Base-by-base conservation (phyloP, 345 rosid genomes). In the Rubroshorea leprosula region DNA sequence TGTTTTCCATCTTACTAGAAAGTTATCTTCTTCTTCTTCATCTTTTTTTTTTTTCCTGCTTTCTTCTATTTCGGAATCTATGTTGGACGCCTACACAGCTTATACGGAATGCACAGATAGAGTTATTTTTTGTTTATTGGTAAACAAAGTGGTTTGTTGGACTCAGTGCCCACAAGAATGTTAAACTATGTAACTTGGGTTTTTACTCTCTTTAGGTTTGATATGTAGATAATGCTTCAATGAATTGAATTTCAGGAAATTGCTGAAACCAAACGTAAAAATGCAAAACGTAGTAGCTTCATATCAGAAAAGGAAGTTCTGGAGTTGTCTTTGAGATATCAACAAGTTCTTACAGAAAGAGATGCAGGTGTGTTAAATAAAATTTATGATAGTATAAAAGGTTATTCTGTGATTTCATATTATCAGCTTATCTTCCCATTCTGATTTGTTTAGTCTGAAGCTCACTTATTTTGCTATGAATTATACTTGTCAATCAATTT, bases 271-370 rank as follows among this genome's bases (percentile, higher is more conserved):
- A 84, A 83, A 69, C 84, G 81, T 13, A 92, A 89, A 83, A 83
- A 48, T 58, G 62, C 74, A 15, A 92, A 89, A 72, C 82, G 79
- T 53, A 55, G 73, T 60, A 72, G n/a, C n/a, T n/a, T 82, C 41
- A 84, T 81, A 66, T 75, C 95, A 46, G 96, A 89, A 72, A 83
- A 84, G 65, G 98, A 86, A 63, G 76, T 92, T 78, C 74, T 86
- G 13, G 90, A 86, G 70, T 81, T 89, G 68, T 81, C 90, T 71
- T 76, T 92, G 61, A 81, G 78, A 75, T 92, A 92, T 73, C 98
- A 92, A 65, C 95, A 92, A 78, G 89, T 89, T 66, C 75, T 86
- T 62, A 64, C 91, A 24, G 98, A 89, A 68, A 82, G 95, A 83
- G 96, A 89, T 63, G 57, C 86, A 49, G 96, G 95, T 84, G 70